Evolutionary conservation across 2,329 filamentous ascomycete genomes (phyloP), one percentile per base, ranked within the genome.

Genomic region (Alternaria brassicae): DNA sequence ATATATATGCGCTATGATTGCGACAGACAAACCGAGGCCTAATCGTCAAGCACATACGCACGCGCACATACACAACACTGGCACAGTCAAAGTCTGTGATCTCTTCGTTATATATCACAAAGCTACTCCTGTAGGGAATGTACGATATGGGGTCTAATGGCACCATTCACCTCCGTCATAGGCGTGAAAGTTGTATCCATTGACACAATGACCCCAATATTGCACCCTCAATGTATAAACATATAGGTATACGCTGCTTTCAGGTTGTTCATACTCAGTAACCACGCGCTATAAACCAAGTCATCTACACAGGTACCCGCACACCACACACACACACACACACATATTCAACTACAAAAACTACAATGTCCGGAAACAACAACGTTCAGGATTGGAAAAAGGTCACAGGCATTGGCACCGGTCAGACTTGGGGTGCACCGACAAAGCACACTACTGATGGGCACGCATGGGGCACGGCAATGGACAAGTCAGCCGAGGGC

Each of bases 391-490:
- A 34, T 34, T 62, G 49, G 56, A 53, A 53, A 17, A 17, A 34
- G 8, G 45, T 54, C 28, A 53, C 53, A 30, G 53, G 60, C 25
- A 49, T 58, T 41, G 56, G 56, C 5, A 45, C 53, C 21, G 62
- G 62, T 36, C 19, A 42, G 21, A 13, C 42, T 4, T 62, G 60
- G 56, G 56, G 50, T 37, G 42, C 52, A 12, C 23, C 27, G 15
- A 39, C 53, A 28, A 13, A n/a, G 7, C 15, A 56, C 10, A 5
- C 36, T 10, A 51, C 25, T 12, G 12, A 27, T 2, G 45, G 53
- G 21, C 25, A 6, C 12, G 21, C 5, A 10, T 56, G 36, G 27
- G 45, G 30, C 7, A 15, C 37, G 6, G 28, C 19, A 17, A 36
- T 42, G 21, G 34, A 44, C 15, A 12, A 13, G 21, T 37, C 44